These are phyloP conservation scores for Gamsiella multidivaricata DNA, from an alignment of 192 early-diverging fungal species.

Conservation along the genomic window DNA sequence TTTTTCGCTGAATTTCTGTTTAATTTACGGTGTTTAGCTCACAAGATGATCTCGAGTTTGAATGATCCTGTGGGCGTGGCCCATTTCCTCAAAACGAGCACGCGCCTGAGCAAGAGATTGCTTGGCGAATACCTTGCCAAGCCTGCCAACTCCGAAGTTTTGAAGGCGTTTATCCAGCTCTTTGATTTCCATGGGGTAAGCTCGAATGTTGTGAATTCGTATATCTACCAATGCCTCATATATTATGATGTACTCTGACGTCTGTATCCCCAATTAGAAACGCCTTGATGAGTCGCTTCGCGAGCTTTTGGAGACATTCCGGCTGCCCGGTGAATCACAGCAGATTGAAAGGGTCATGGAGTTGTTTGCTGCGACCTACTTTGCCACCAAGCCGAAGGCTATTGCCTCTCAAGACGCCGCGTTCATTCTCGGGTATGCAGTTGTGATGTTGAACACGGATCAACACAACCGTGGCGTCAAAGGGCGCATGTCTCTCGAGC, in stretches of 20 bases:
- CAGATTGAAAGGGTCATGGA: constrained; percentile 97
- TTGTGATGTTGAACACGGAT: constrained; percentile 99
- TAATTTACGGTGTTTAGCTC: constrained; percentile 52
- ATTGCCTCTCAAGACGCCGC: constrained; percentile 85
- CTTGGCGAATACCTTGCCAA: constrained; percentile 92
- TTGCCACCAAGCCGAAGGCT: constrained; percentile 68
- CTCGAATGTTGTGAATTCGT: background rate
- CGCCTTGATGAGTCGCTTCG: constrained; percentile 95
- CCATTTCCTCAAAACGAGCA: constrained; percentile 80
- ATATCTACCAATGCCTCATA: background rate
- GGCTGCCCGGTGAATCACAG: constrained; percentile 97
- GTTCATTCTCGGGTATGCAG: constrained; percentile 90
- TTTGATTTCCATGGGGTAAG: constrained; percentile 90
- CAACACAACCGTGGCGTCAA: constrained; percentile 95
- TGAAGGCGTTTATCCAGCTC: constrained; percentile 83
- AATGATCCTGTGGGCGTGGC: constrained; percentile 73
- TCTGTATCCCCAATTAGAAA: constrained; percentile 66
- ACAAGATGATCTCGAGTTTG: constrained; percentile 50
- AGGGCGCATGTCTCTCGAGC: constrained; percentile 88
- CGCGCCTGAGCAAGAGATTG: constrained; percentile 86
- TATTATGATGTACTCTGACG: too few species aligned
- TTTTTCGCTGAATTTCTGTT: constrained; percentile 11
- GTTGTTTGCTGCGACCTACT: constrained; percentile 88
- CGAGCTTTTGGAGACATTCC: constrained; percentile 91
- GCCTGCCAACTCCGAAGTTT: constrained; percentile 84